Base-by-base conservation (phyloP, 371 early-diverging fungal species). In the Mucor racemosus region DNA sequence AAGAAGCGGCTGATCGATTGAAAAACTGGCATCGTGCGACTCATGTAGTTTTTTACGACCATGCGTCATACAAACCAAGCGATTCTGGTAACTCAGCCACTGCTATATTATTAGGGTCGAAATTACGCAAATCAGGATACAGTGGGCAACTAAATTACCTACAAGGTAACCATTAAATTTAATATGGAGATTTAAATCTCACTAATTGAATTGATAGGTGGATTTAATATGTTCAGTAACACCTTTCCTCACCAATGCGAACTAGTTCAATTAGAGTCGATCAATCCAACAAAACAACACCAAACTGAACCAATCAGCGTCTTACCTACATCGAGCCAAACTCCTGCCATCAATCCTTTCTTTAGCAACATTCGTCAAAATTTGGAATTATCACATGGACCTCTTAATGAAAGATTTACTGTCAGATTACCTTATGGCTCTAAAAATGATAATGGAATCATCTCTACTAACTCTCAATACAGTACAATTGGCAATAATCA, bases 41-140 rank as follows among this genome's bases (percentile, higher is more conserved):
- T 4, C 67, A 81, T 36, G 80, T 87, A 58, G 69, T 87, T 1
- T 60, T 87, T 33, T 84, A 84, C 60, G 87, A 84, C 58, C 81
- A 76, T 44, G 59, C 72, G 7, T 74, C 82, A 3, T 54, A 70
- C n/a, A 31, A 50, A n/a, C 69, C 82, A 4, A 67, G 61, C 21
- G 79, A 80, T 40, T 77, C 78, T 11, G 62, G 77, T 7, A 77
- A 82, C 5, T 67, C 76, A 10, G 68, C 76, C 35, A 71, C 70
- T 34, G 50, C 67, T 7, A 72, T 74, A 26, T 58, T 85, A 2
- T 73, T 76, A 72, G 74, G 66, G 4, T 69, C 69, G 4, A 73
- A 73, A 31, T 60, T 73, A 13, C 26, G 58, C 21, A 21, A 60
- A 13, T 41, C 19, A 7, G 67, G 67, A 8, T 73, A 69, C 54